These are phyloP conservation scores for Gracilaria caudata DNA, from an alignment of 23 red algal species.

Conservation along the genomic window DNA sequence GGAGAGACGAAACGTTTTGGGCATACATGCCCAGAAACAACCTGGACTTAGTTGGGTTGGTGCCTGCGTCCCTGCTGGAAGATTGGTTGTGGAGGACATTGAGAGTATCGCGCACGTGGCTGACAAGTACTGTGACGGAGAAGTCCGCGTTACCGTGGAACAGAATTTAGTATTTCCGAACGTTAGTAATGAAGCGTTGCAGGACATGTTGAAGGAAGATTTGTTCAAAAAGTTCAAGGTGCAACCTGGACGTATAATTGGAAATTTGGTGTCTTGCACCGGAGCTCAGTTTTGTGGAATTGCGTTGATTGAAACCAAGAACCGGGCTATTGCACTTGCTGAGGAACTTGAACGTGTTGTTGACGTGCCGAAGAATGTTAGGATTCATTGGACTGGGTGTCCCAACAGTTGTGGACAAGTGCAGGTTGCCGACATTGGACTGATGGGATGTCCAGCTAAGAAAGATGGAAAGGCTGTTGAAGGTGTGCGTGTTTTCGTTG, in stretches of 20 bases:
- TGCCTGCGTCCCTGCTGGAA: constrained; percentile 73
- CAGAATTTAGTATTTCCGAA: constrained; percentile 91
- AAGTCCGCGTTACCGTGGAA: constrained; percentile 83
- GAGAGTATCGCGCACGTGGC: constrained; percentile 67
- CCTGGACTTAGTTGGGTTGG: constrained; percentile 77
- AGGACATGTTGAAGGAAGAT: constrained; percentile 54
- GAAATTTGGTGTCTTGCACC: constrained; percentile 84
- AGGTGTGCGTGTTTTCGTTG: constrained; percentile 83
- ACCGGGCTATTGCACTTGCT: constrained; percentile 69
- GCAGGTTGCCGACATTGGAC: constrained; percentile 92
- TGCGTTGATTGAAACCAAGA: constrained; percentile 89
- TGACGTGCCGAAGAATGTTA: constrained; percentile 62
- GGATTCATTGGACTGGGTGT: constrained; percentile 94
- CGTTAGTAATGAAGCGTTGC: constrained; percentile 57
- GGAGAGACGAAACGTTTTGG: constrained; percentile 65
- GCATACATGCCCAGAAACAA: constrained; percentile 86
- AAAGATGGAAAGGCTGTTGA: constrained; percentile 84
- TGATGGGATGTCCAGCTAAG: constrained; percentile 82
- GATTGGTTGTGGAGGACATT: constrained; percentile 60
- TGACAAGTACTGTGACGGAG: constrained; percentile 75
- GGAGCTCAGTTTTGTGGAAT: constrained; percentile 87
- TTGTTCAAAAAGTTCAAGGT: constrained; percentile 59
- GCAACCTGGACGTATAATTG: constrained; percentile 41
- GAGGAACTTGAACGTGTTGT: constrained; percentile 65
- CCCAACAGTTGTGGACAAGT: constrained; percentile 91